Evolutionary conservation across 495 filamentous ascomycete genomes (phyloP).

Genomic region (Tuber magnatum): DNA sequence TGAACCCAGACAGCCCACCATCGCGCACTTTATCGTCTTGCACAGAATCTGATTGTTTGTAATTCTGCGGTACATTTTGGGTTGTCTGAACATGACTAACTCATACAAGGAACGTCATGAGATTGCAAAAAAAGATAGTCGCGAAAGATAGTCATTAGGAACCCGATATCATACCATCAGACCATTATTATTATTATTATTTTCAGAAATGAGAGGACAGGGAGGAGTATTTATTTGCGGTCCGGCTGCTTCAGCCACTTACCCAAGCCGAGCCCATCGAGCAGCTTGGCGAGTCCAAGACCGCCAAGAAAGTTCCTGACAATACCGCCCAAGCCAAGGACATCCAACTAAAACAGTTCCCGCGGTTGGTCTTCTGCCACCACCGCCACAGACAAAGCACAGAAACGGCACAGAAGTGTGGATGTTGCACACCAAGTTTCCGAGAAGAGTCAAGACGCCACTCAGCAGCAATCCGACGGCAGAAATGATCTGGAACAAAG

Average conservation of each 20-base stretch:
- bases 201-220: neutral
- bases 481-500: conserved; percentile 86
- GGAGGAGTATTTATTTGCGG: neutral
- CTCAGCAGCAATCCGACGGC: conserved; percentile 77
- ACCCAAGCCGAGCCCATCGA: conserved; percentile 66
- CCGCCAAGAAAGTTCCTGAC: conserved; percentile 72
- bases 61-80: neutral
- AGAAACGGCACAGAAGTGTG: neutral
- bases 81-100: neutral
- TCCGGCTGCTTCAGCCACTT: conserved; percentile 23
- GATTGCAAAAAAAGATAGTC: neutral
- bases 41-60: neutral
- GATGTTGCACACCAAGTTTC: conserved; percentile 50
- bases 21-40: neutral
- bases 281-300: conserved; percentile 69
- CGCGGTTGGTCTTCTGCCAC: neutral
- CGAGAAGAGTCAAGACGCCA: conserved; percentile 77
- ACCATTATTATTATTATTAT: neutral
- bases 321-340: conserved; percentile 75
- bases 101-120: neutral
- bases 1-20: neutral
- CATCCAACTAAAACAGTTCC: conserved; percentile 50
- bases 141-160: neutral
- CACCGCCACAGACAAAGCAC: neutral
- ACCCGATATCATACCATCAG: neutral